Evolutionary conservation across 441 rosid species (phyloP), one percentile per base, ranked within the genome.

Genomic region (Pelargonium citronellum): DNA sequence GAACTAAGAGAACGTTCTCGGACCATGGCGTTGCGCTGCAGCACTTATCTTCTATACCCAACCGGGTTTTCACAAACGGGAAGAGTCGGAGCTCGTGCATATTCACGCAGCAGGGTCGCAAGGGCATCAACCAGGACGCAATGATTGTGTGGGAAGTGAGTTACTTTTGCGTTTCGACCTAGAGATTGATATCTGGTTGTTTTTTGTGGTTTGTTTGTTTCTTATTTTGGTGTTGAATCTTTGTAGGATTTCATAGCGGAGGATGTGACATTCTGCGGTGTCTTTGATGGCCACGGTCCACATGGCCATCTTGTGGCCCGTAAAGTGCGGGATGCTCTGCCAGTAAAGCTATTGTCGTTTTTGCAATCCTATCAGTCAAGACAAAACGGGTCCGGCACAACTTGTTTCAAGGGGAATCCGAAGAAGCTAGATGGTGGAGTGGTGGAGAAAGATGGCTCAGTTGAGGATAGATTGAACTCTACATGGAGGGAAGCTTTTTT

Each of bases 101-200:
- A 72, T 95, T 95, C 79, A 95, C 99, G 49, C 99, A 92, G 75
- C 99, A 95, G 78, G 99, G 99, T 34, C 89, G 92, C 46, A 95
- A 95, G 88, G 99, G 99, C 75, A 84, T 92, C 46, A 95, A 95
- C 70, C 99, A 95, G 72, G 99, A 95, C 66, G 98, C 99, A 15
- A 92, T 95, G 99, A 78, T 95, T 22, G 96, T 91, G 37, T 95
- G 99, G 99, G 99, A 95, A 80, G 99, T 95, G 79, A 86, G 95
- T 86, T 76, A 17, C 67, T 44, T 70, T 66, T 71, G 75, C 13
- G 46, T 17, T 49, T 74, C 53, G 24, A 34, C 27, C 70, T 61
- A 43, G 3, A 24, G 64, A 67, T 74, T 39, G 5, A 17, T 20
- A 57, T 57, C 57, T 20, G 4, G 12, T 63, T 47, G 19, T 44